Conservation (phyloP, 1,284 basidiomycete genomes). For the Ceratobasidium sp. region DNA sequence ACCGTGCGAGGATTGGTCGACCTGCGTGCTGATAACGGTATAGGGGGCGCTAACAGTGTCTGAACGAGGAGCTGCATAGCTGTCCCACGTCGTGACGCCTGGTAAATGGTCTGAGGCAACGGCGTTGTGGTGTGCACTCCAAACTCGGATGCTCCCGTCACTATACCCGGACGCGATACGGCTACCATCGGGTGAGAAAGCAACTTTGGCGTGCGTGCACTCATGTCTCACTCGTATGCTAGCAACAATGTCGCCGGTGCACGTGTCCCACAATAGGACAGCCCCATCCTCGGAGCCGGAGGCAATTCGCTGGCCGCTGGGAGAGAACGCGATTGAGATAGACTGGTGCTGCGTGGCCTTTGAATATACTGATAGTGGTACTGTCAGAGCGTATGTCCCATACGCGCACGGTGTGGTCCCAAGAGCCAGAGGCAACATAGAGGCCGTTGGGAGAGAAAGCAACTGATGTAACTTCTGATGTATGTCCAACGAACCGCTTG, state of each 20-base stretch:
- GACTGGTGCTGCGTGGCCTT: too few species aligned
- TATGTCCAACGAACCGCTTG: slow-evolving; percentile 1
- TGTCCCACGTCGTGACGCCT: too few species aligned
- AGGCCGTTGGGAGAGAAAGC: slow-evolving; percentile 30
- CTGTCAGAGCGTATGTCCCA: too few species aligned
- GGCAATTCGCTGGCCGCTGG: background rate
- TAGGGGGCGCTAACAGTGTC: too few species aligned
- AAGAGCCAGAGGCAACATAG: slow-evolving; percentile 24
- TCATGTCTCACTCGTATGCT: background rate
- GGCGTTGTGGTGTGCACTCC: too few species aligned
- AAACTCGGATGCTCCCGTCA: too few species aligned
- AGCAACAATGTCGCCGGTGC: background rate
- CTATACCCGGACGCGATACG: background rate
- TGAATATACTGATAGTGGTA: too few species aligned
- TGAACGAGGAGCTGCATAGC: too few species aligned
- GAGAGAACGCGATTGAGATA: too few species aligned
- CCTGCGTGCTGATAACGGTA: too few species aligned
- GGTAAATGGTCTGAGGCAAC: too few species aligned
- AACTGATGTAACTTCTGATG: background rate
- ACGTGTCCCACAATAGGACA: background rate
- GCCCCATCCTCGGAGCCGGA: background rate
- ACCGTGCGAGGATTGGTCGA: too few species aligned
- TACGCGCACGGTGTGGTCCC: slow-evolving; percentile 12
- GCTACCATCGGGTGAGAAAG: background rate
- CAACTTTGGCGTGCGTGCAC: background rate